Evolutionary conservation across 306 rosid species (phyloP).

Genomic region (Pterocarpus santalinus): DNA sequence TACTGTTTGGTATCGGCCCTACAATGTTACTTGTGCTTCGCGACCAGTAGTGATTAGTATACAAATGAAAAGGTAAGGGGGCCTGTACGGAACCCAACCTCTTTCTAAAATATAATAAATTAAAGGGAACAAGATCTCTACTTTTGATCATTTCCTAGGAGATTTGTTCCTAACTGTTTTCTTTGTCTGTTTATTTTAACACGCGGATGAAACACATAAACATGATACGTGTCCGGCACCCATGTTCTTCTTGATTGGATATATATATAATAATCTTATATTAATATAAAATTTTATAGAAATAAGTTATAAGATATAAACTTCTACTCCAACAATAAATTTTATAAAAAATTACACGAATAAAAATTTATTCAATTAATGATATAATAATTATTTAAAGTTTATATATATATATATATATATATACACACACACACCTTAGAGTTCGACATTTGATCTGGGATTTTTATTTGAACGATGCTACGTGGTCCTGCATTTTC

Average conservation of each 20-base stretch:
- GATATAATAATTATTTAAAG: too few relatives aligned
- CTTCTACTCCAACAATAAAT: too few relatives aligned
- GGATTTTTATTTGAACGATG: conserved; percentile 52
- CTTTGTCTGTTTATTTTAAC: conserved; percentile 55
- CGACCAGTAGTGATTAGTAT: conserved; percentile 44
- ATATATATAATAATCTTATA: too few relatives aligned
- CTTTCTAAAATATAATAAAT: conserved; percentile 5
- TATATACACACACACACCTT: background rate
- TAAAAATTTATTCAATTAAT: conserved; percentile 14
- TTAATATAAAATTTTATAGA: too few relatives aligned
- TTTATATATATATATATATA: too few relatives aligned
- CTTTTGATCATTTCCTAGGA: conserved; percentile 58
- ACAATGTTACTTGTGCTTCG: conserved; percentile 70
- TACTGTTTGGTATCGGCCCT: conserved; percentile 69
- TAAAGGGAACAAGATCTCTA: conserved; percentile 74
- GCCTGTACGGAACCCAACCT: conserved; percentile 57
- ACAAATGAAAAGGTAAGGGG: conserved; percentile 45
- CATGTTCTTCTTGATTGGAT: conserved; percentile 60
- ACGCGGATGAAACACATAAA: conserved; percentile 52
- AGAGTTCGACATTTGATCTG: conserved; percentile 44
- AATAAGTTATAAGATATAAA: too few relatives aligned
- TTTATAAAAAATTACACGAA: too few relatives aligned
- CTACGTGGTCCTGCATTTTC: conserved; percentile 62
- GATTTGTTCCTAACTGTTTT: conserved; percentile 80
- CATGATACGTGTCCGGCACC: conserved; percentile 69